Percentiles rank a stretch among this genome's conserved stretches.
phyloP scores from a whole-genome alignment of 1,139 yeast species.

The Kurtzmaniella natalensis region DNA sequence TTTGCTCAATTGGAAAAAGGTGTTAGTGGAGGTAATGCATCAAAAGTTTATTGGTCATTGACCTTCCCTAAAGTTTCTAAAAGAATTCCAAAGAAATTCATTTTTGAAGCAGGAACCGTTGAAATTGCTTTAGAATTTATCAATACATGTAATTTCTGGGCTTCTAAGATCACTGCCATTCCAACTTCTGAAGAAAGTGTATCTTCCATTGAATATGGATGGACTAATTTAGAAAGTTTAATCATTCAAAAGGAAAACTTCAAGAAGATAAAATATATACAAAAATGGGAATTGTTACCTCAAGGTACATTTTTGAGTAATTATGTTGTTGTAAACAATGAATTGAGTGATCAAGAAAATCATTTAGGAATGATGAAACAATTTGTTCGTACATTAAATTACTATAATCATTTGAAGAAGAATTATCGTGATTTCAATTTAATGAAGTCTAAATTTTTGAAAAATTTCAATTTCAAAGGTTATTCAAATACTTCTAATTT shows the following conservation, averaged over 20 bases:
- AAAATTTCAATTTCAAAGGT: slow-evolving; percentile 23
- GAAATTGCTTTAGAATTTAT: slow-evolving; percentile 71
- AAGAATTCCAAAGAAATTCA: slow-evolving; percentile 32
- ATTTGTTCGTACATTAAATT: slow-evolving; percentile 40
- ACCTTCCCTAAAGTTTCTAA: slow-evolving; percentile 37
- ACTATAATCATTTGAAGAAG: slow-evolving; percentile 38
- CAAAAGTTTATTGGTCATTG: slow-evolving; percentile 30
- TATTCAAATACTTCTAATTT: slow-evolving; percentile 31
- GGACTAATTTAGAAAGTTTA: slow-evolving; percentile 52
- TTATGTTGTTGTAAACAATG: slow-evolving; percentile 21
- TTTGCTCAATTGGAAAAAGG: slow-evolving; percentile 38
- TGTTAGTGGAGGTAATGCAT: slow-evolving; percentile 8
- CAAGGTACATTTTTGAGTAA: slow-evolving; percentile 41
- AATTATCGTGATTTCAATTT: slow-evolving; percentile 33
- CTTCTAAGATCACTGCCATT: slow-evolving; percentile 75
- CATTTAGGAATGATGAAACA: slow-evolving; percentile 46
- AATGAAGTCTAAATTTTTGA: slow-evolving; percentile 27
- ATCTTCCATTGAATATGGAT: slow-evolving; percentile 78
- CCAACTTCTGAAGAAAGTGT: slow-evolving; percentile 62
- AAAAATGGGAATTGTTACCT: slow-evolving; percentile 41
- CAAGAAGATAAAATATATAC: slow-evolving; percentile 31
- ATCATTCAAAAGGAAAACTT: slow-evolving; percentile 26
- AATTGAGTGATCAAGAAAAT: slow-evolving; percentile 15
- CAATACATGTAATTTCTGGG: slow-evolving; percentile 86
- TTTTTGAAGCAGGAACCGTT: slow-evolving; percentile 58